A percentile compares a stretch with the other conserved stretches of the same genome.
Conservation (phyloP, 1,284 basidiomycete species). For the Phaffia rhodozyma region DNA sequence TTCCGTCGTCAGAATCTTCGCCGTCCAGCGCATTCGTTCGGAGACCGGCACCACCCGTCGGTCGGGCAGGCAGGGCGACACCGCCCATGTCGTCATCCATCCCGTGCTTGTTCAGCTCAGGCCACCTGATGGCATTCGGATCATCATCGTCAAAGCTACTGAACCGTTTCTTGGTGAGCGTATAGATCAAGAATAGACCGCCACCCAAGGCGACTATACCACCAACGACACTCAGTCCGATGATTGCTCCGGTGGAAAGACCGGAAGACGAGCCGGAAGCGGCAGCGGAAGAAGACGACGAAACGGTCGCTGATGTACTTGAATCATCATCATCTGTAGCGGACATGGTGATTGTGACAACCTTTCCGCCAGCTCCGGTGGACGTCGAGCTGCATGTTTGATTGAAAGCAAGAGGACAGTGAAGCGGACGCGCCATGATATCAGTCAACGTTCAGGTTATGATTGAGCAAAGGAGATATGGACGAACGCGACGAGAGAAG, state of each 20-base stretch:
- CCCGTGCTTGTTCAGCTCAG: constrained; percentile 18
- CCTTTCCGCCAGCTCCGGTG: constrained; percentile 2
- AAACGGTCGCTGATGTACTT: not conserved
- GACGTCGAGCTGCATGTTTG: not conserved
- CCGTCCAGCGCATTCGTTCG: constrained; percentile 17
- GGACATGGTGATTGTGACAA: constrained; percentile 7
- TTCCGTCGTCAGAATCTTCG: constrained; percentile 15
- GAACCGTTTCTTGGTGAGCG: constrained; percentile 2
- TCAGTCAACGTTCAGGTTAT: not conserved
- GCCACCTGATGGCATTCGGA: constrained; percentile 9
- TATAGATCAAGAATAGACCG: constrained; percentile 11
- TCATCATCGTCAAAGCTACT: constrained; percentile 15
- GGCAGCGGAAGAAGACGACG: not conserved
- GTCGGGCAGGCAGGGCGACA: constrained; percentile 16
- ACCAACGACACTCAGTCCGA: constrained; percentile 15
- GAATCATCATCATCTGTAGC: not conserved
- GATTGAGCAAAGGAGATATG: too few relatives aligned
- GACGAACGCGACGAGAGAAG: not conserved
- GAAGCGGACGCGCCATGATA: too few relatives aligned
- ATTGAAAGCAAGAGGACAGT: too few relatives aligned
- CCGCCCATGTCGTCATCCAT: constrained; percentile 14
- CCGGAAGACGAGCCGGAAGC: not conserved
- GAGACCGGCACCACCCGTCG: constrained; percentile 18
- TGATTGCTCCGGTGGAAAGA: constrained; percentile 17
- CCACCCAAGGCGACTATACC: constrained; percentile 11